Percentiles rank a stretch among this genome's conserved stretches.
phyloP scores from a whole-genome alignment of 257 asterid species.

The Solanum paucissectum region DNA sequence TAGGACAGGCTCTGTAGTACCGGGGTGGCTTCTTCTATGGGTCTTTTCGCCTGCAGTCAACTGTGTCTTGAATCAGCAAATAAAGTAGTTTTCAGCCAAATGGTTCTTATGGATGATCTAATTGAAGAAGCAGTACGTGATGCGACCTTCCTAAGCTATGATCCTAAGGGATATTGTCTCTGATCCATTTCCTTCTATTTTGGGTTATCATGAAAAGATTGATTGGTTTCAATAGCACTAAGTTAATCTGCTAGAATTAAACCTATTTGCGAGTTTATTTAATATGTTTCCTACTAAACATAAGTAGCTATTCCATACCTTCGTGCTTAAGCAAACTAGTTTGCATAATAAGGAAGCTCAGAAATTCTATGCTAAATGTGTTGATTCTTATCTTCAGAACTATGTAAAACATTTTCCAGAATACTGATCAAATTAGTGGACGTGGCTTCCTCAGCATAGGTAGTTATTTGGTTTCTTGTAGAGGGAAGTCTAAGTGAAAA shows the following conservation, averaged over 20 bases:
- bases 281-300: neutral
- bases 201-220: neutral
- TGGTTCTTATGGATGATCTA: neutral
- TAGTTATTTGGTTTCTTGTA: neutral
- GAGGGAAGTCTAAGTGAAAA: neutral
- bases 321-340: neutral
- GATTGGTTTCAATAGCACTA: neutral
- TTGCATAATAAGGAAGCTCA: neutral
- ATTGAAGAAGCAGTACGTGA: neutral
- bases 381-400: neutral
- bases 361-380: neutral
- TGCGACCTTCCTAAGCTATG: neutral
- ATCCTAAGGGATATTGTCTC: neutral
- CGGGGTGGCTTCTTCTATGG: neutral
- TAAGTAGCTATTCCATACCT: neutral
- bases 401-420: neutral
- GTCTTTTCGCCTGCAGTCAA: neutral
- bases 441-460: neutral
- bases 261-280: neutral
- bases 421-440: neutral
- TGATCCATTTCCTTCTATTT: neutral
- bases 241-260: neutral
- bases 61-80: neutral
- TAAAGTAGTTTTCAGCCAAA: neutral
- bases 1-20: neutral